Conservation (phyloP, 75 land plant species). For the Cunninghamia lanceolata region DNA sequence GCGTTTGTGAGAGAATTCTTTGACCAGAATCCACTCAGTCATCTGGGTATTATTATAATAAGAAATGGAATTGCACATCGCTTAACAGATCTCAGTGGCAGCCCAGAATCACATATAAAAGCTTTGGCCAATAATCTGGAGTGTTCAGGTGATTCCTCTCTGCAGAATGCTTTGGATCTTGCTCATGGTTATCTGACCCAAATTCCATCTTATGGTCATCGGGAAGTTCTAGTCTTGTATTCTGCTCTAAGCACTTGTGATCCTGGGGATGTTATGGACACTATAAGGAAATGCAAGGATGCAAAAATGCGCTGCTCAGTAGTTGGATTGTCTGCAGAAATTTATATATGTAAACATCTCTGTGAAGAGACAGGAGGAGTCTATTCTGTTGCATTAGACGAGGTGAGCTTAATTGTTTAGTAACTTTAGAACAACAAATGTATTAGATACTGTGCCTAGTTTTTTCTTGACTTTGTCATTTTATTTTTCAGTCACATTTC, state of each 20-base stretch:
- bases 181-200: slow-evolving; percentile 65
- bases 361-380: slow-evolving; percentile 94
- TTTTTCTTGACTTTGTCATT: background rate
- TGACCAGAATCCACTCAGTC: slow-evolving; percentile 98
- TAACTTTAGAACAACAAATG: background rate
- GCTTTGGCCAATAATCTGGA: slow-evolving; percentile 74
- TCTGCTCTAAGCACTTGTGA: slow-evolving; percentile 96
- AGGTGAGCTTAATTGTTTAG: slow-evolving; percentile 45
- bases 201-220: slow-evolving; percentile 92
- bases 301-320: slow-evolving; percentile 95
- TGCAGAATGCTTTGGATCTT: slow-evolving; percentile 93
- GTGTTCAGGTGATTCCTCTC: slow-evolving; percentile 89
- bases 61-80: slow-evolving; percentile 89
- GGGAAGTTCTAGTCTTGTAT: slow-evolving; percentile 80
- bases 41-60: slow-evolving; percentile 73
- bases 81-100: slow-evolving; percentile 93
- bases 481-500: slow-evolving; percentile 64
- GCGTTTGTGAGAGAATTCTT: slow-evolving; percentile 94
- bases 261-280: slow-evolving; percentile 96
- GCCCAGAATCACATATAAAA: slow-evolving; percentile 91
- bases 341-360: slow-evolving; percentile 88
- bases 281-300: slow-evolving; percentile 76
- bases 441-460: background rate
- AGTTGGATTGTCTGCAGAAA: slow-evolving; percentile 92
- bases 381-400: slow-evolving; percentile 86